Conservation (phyloP, 495 filamentous ascomycete genomes). For the Neurospora intermedia region DNA sequence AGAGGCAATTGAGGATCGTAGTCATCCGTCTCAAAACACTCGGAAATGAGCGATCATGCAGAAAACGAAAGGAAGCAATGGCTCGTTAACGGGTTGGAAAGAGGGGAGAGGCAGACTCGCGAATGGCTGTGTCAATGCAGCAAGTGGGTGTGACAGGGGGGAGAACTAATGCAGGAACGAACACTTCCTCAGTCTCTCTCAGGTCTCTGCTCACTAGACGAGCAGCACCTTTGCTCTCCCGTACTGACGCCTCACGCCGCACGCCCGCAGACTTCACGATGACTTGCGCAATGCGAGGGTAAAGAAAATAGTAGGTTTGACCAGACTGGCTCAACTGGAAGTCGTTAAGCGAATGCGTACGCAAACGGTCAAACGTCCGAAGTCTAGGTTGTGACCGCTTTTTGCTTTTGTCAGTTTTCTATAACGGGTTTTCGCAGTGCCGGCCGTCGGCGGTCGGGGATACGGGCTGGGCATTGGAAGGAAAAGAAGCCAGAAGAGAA, state of each 20-base stretch:
- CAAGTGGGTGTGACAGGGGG: background rate
- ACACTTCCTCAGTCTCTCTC: background rate
- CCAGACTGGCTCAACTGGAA: background rate
- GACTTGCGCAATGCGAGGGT: background rate
- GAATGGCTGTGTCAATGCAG: background rate
- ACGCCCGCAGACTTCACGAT: background rate
- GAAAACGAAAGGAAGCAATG: background rate
- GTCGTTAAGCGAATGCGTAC: background rate
- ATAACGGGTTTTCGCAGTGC: background rate
- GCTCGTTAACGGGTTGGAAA: background rate
- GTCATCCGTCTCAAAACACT: background rate
- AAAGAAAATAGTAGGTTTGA: background rate
- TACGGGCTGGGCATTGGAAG: background rate
- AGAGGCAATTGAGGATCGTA: background rate
- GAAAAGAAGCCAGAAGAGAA: background rate
- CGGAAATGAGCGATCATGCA: background rate
- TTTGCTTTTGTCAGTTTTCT: background rate
- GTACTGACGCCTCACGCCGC: background rate
- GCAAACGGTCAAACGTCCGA: background rate
- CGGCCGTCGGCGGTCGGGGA: background rate
- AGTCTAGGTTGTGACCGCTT: background rate
- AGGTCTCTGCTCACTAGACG: background rate
- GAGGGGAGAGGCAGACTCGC: background rate
- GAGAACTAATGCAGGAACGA: background rate
- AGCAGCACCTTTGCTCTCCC: background rate